Evolutionary conservation across 2,329 filamentous ascomycete species (phyloP), one percentile per base, ranked within the genome.

Genomic region (Fusarium sp.): DNA sequence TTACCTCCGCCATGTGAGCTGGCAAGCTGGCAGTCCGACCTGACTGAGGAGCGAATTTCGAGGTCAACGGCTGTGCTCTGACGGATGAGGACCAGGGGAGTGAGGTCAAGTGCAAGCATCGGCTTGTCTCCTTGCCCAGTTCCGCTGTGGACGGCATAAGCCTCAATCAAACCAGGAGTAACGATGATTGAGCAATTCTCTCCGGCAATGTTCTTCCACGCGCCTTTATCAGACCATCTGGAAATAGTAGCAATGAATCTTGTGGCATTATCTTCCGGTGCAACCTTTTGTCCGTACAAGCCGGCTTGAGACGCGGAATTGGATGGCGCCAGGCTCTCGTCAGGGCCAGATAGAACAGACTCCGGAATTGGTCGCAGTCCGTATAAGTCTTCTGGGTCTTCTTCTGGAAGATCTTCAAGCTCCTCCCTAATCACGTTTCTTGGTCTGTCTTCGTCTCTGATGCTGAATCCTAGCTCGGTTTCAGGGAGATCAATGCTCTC

Each of bases 51-150:
- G 45, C 93, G 90, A 64, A 99, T 92, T 65, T 96, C 95, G 50
- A 99, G 91, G 74, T 99, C 95, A 29, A 99, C 86, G 4, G 91
- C 91, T 22, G 93, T 99, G 70, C 93, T 95, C 71, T 94, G 90
- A 62, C 94, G 88, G 60, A 98, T 88, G 67, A 93, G 90, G 7
- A 98, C 94, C 34, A 97, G 81, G 1, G 95, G 95, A 1, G 94
- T 98, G 38, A 99, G 86, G 72, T 97, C 92, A 31, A 97, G 85
- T 6, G 90, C 91, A 39, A 89, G 79, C 19, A 88, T 75, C 5
- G 85, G 85, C 32, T 79, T 77, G 31, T 76, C 73, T 10, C 75
- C 71, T 59, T 75, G 70, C 54, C 58, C 49, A 76, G 52, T 73
- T 76, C 60, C 75, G 67, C 53, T 58, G 34, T 66, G 68, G 72